Evolutionary conservation across 2,329 filamentous ascomycete genomes (phyloP).

Genomic region (Fusarium coicis): DNA sequence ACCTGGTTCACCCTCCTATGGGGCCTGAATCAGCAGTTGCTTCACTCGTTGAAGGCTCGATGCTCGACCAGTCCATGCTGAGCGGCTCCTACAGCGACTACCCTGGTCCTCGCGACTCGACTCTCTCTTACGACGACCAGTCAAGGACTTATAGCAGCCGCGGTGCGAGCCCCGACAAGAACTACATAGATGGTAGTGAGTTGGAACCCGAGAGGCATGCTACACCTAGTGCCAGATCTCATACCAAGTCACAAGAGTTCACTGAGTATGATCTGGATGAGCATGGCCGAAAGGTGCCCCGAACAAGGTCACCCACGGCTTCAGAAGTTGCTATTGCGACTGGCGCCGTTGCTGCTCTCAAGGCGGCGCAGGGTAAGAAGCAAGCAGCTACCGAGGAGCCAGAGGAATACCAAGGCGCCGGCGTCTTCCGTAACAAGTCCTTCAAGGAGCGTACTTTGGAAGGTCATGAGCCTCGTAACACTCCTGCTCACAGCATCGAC

Average conservation of each 20-base stretch:
- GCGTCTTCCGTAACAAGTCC: slow-evolving; percentile 69
- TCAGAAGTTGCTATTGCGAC: slow-evolving; percentile 68
- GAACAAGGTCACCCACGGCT: slow-evolving; percentile 61
- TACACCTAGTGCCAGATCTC: slow-evolving; percentile 53
- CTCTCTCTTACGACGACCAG: slow-evolving; percentile 47
- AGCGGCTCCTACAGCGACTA: slow-evolving; percentile 64
- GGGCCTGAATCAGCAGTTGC: slow-evolving; percentile 91
- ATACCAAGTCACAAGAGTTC: slow-evolving; percentile 58
- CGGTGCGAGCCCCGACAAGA: slow-evolving; percentile 56
- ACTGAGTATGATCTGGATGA: slow-evolving; percentile 68
- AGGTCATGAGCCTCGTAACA: slow-evolving; percentile 64
- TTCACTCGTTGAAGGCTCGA: slow-evolving; percentile 82
- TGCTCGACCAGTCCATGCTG: slow-evolving; percentile 74
- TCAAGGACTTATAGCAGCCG: slow-evolving; percentile 48
- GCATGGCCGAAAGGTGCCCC: slow-evolving; percentile 65
- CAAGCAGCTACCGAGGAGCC: slow-evolving; percentile 50
- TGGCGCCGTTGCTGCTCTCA: slow-evolving; percentile 64
- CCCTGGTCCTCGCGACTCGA: slow-evolving; percentile 52
- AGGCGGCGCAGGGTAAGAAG: slow-evolving; percentile 60
- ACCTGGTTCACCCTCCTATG: slow-evolving; percentile 76
- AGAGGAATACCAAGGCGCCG: slow-evolving; percentile 58
- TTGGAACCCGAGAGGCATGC: slow-evolving; percentile 53
- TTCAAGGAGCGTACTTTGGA: slow-evolving; percentile 73
- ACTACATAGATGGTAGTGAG: slow-evolving; percentile 54
- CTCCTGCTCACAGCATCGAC: slow-evolving; percentile 69